Conservation (phyloP, 2,329 filamentous ascomycete species). For the Curvularia lunata region DNA sequence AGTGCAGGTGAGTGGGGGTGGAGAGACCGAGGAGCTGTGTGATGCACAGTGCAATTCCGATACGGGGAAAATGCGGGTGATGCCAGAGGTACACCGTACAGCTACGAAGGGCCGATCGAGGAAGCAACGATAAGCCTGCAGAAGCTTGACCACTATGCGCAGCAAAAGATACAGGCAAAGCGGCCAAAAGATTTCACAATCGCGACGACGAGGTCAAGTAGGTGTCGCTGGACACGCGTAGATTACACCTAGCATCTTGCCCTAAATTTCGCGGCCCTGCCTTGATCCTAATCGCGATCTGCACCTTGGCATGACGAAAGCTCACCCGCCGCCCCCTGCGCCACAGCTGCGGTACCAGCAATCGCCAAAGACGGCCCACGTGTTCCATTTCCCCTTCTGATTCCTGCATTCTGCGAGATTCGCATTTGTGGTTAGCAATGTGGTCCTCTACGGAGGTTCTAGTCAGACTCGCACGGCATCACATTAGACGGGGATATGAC, state of each 20-base stretch:
- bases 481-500: neutral
- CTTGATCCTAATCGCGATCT: slow-evolving; percentile 34
- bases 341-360: slow-evolving; percentile 13
- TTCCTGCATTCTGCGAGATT: slow-evolving; percentile 16
- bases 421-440: slow-evolving; percentile 1
- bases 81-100: neutral
- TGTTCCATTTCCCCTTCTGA: slow-evolving; percentile 23
- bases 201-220: slow-evolving; percentile 3
- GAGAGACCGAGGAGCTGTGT: slow-evolving; percentile 4
- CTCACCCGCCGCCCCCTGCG: slow-evolving; percentile 26
- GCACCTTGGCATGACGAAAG: slow-evolving; percentile 34
- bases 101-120: neutral
- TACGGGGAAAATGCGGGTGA: slow-evolving; percentile 22
- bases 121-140: slow-evolving; percentile 1
- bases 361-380: slow-evolving; percentile 18
- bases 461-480: neutral
- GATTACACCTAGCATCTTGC: slow-evolving; percentile 19
- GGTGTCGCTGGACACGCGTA: slow-evolving; percentile 29
- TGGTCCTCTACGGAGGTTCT: neutral
- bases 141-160: neutral
- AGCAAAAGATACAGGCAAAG: slow-evolving; percentile 3
- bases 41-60: slow-evolving; percentile 10
- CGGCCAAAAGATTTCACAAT: slow-evolving; percentile 1
- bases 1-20: slow-evolving; percentile 4
- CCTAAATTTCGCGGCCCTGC: slow-evolving; percentile 33